Conservation (phyloP, 176 grass and related monocot species). For the Miscanthus lutarioriparius region DNA sequence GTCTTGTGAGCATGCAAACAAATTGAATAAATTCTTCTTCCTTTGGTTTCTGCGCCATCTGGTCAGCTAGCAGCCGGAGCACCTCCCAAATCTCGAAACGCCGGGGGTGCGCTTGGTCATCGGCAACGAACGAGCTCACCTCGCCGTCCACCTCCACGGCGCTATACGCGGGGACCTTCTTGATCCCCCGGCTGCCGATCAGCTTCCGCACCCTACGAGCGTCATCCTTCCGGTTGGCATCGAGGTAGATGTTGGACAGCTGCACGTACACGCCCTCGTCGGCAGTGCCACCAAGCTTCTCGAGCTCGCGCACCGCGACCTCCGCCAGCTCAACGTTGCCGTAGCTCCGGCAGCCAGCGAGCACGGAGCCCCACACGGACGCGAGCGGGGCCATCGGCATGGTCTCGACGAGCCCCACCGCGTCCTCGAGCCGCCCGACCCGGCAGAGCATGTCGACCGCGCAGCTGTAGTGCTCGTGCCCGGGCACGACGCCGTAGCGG, state of each 20-base stretch:
- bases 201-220: conserved; percentile 61
- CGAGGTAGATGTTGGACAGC: conserved; percentile 77
- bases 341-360: conserved; percentile 59
- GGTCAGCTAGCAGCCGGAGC: conserved; percentile 52
- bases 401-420: conserved; percentile 44
- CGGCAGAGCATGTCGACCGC: conserved; percentile 87
- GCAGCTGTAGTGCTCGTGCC: conserved; percentile 85
- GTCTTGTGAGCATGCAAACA: not conserved
- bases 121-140: conserved; percentile 72
- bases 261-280: conserved; percentile 82
- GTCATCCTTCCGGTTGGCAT: conserved; percentile 66
- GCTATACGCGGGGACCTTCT: conserved; percentile 61
- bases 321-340: conserved; percentile 73
- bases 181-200: conserved; percentile 59
- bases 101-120: conserved; percentile 55
- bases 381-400: conserved; percentile 73
- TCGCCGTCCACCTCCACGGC: conserved; percentile 54
- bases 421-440: conserved; percentile 59
- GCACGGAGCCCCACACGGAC: conserved; percentile 72
- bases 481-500: conserved; percentile 43
- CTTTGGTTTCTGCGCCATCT: conserved; percentile 46
- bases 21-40: not conserved
- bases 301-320: conserved; percentile 55
- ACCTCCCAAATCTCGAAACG: conserved; percentile 61
- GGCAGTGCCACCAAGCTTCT: conserved; percentile 41